These are phyloP conservation scores for Pichia thaimueangensis DNA, from an alignment of 805 yeast species.

Conservation along the genomic window DNA sequence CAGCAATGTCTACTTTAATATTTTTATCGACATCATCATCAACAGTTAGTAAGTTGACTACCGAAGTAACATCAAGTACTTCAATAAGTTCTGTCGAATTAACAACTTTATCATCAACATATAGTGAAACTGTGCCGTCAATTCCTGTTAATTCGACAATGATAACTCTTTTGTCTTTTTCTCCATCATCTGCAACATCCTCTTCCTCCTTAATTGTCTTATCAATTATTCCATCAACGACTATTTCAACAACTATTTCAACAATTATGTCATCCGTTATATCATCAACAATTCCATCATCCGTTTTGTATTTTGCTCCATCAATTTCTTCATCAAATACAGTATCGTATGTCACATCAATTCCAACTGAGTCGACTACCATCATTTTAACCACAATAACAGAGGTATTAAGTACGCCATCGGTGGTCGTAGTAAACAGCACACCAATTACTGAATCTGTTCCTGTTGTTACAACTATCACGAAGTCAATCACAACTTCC, in stretches of 20 bases:
- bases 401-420: not conserved
- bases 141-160: not conserved
- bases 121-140: not conserved
- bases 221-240: not conserved
- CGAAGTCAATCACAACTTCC: too few relatives aligned
- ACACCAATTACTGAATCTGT: too few relatives aligned
- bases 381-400: not conserved
- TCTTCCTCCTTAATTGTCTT: not conserved
- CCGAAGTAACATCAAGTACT: not conserved
- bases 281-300: not conserved
- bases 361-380: not conserved
- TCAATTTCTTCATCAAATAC: not conserved
- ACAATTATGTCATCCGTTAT: not conserved
- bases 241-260: not conserved
- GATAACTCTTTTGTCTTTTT: not conserved
- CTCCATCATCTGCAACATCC: not conserved
- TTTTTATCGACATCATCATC: not conserved
- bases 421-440: not conserved
- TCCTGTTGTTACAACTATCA: too few relatives aligned
- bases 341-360: not conserved
- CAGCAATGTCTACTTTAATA: not conserved
- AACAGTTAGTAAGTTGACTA: not conserved
- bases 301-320: not conserved
- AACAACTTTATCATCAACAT: not conserved
- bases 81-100: not conserved